phyloP scores from a whole-genome alignment of 1,284 basidiomycete species.

The Malassezia cuniculi region DNA sequence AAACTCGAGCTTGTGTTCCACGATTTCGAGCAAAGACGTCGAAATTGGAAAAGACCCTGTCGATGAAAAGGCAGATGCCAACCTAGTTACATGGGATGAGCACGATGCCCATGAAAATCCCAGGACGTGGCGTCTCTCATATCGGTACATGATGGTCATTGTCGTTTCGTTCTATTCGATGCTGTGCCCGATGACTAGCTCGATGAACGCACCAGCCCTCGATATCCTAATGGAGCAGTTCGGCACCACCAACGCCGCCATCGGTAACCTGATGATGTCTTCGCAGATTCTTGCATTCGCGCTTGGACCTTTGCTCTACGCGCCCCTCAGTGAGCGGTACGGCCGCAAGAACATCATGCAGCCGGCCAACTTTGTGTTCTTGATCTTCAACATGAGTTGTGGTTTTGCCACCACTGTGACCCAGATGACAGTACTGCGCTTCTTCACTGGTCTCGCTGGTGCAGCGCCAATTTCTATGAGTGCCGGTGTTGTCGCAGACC shows the following conservation, averaged over 20 bases:
- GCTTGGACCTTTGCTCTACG: conserved; percentile 4
- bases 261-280: conserved; percentile 11
- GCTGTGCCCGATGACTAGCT: conserved; percentile 6
- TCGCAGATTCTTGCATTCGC: conserved; percentile 6
- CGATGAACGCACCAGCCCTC: conserved; percentile 6
- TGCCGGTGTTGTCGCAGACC: conserved; percentile 59
- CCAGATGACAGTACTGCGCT: conserved; percentile 23
- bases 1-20: too few species aligned
- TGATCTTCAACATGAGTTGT: conserved; percentile 15
- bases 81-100: conserved; percentile 7
- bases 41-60: too few species aligned
- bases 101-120: conserved; percentile 8
- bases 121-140: background rate
- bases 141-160: conserved; percentile 1
- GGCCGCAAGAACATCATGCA: conserved; percentile 9
- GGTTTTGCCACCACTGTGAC: conserved; percentile 17
- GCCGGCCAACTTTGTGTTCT: conserved; percentile 4
- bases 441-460: conserved; percentile 39
- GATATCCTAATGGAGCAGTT: conserved; percentile 2
- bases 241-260: background rate
- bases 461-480: conserved; percentile 38
- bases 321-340: conserved; percentile 7
- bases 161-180: conserved; percentile 1
- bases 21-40: too few species aligned
- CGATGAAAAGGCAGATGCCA: background rate